Base-by-base conservation (phyloP, 2,329 filamentous ascomycete species). In the Lomentospora prolificans region DNA sequence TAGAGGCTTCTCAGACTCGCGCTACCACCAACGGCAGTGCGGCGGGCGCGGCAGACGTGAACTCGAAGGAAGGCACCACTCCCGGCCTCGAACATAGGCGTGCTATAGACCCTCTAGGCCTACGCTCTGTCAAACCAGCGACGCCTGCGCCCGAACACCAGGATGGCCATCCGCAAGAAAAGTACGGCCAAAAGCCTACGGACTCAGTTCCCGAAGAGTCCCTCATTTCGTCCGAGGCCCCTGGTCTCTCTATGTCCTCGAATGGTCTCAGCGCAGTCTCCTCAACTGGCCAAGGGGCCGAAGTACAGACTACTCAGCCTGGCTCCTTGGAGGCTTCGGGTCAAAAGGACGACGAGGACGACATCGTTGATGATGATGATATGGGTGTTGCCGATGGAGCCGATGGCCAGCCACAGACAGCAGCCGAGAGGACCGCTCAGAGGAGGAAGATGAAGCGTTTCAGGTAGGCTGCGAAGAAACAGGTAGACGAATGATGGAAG, bases 401-500 rank as follows among this genome's bases (percentile, higher is more conserved):
- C 4, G 57, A 61, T 14, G 58, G 64, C n/a, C 70, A 68, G 48
- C 72, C 75, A 31, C 78, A 77, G 63, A 81, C 76, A 7, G 75
- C 75, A 22, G 80, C 80, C 28, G 82, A 84, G 65, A 75, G 76
- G 57, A 75, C 75, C 33, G 81, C 75, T 57, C 80, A 76, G 62
- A 72, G 78, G 54, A 76, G 79, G 60, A 86, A 85, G 67, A 85
- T 85, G 87, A 92, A 92, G 75, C 78, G 89, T 57, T 92, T 92
- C 66, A 81, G 87, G 86, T 89, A 76, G 61, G 70, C 24, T n/a
- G 51, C 12, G 7, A 39, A 3, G 8, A 2, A 14, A 24, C 19
- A 22, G 9, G 8, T 10, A n/a, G n/a, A 24, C 24, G 41, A 36
- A 46, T 17, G 4, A 31, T n/a, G n/a, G 4, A 19, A 33, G 17